Percentiles rank a stretch among this genome's conserved stretches.
Evolutionary conservation across 352 stramenopile species (phyloP).

Genomic region (Phytopythium kandeliae): DNA sequence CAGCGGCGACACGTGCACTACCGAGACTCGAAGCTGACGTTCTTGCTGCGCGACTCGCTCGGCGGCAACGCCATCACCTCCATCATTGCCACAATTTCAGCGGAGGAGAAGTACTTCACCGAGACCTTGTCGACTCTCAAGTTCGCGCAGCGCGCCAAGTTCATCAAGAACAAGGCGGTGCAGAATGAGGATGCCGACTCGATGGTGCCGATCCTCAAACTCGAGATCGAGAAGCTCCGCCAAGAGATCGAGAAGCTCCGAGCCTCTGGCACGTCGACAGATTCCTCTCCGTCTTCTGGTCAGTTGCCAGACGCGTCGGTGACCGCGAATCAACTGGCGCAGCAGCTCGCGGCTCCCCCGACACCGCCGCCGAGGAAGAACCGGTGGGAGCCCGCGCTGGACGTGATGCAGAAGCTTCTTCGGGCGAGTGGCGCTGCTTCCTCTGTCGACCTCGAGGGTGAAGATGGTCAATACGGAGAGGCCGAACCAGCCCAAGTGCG

Average conservation of each 20-base stretch:
- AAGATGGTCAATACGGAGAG: conserved; percentile 15
- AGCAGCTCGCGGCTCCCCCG: conserved; percentile 15
- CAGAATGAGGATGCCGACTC: conserved; percentile 81
- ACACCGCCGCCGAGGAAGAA: conserved; percentile 30
- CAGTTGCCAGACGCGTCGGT: conserved; percentile 6
- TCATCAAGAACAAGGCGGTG: conserved; percentile 87
- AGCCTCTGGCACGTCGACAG: conserved; percentile 5
- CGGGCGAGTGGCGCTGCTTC: conserved; percentile 45
- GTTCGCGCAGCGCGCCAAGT: conserved; percentile 86
- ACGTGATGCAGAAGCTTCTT: conserved; percentile 76
- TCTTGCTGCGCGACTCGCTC: conserved; percentile 70
- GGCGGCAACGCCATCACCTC: conserved; percentile 86
- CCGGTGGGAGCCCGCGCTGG: conserved; percentile 69
- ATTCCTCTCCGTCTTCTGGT: conserved; percentile 9
- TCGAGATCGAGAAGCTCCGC: conserved; percentile 66
- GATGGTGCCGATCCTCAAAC: conserved; percentile 64
- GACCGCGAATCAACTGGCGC: conserved; percentile 9
- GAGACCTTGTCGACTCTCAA: conserved; percentile 87
- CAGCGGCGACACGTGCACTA: conserved; percentile 82
- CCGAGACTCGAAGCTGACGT: conserved; percentile 84
- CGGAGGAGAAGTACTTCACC: conserved; percentile 78
- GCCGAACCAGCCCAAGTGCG: conserved; percentile 40
- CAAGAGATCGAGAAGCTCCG: conserved; percentile 47
- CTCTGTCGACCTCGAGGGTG: conserved; percentile 28
- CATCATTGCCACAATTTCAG: conserved; percentile 76